phyloP scores from a whole-genome alignment of 768 basidiomycete species.

The Lactarius evosmus region DNA sequence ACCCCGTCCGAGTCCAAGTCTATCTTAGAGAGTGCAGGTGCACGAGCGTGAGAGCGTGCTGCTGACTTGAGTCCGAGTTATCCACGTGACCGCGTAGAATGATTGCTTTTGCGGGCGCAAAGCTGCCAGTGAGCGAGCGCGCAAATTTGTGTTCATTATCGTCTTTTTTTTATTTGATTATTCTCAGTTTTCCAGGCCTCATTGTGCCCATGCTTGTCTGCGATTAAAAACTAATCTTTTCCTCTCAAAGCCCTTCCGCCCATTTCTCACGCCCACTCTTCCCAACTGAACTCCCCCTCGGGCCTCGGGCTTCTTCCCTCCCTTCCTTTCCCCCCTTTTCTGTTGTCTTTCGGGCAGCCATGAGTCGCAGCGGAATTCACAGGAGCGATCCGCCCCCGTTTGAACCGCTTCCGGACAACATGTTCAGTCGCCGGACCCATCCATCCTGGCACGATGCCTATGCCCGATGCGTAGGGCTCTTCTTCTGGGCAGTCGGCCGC shows the following conservation, averaged over 20 bases:
- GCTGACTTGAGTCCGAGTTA: too few relatives aligned
- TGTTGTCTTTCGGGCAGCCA: neutral
- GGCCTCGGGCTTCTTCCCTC: too few relatives aligned
- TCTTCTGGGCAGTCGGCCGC: conserved; percentile 25
- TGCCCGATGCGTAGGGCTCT: conserved; percentile 16
- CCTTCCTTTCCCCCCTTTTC: neutral
- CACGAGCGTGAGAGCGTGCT: too few relatives aligned
- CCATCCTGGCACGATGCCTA: conserved; percentile 23
- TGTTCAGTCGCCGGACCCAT: conserved; percentile 12
- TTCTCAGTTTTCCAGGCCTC: neutral
- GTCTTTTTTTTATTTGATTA: neutral
- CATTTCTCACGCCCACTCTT: neutral
- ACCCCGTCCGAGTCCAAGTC: too few relatives aligned
- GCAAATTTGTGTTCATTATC: neutral
- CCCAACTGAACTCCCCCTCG: neutral
- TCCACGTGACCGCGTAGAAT: conserved; percentile 4
- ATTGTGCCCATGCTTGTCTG: conserved; percentile 9
- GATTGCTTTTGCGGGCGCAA: neutral
- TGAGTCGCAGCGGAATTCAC: conserved; percentile 6
- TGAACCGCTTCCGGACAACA: conserved; percentile 22
- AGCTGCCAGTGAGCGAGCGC: neutral
- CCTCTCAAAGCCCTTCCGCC: neutral
- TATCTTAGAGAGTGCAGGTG: too few relatives aligned
- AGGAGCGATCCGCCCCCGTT: conserved; percentile 8
- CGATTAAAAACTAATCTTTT: neutral